Evolutionary conservation across 1,284 basidiomycete species (phyloP).

Genomic region (Irpex sp.): DNA sequence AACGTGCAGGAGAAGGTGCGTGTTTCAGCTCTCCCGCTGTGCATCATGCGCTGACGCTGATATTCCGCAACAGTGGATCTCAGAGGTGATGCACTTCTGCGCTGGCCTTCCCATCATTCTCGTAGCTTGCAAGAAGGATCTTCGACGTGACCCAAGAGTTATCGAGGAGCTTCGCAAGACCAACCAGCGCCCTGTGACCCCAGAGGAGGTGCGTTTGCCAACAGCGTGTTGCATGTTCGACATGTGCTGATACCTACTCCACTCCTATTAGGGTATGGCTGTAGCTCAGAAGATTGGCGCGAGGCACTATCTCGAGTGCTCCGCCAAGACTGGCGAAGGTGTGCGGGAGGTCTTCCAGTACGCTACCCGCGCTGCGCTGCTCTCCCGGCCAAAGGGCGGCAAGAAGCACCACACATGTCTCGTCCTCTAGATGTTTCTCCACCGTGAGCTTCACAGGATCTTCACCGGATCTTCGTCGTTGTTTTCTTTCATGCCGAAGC

Average conservation of each 20-base stretch:
- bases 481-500: not conserved
- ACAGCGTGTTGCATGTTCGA: not conserved
- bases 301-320: slow-evolving; percentile 72
- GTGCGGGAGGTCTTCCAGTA: slow-evolving; percentile 78
- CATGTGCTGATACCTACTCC: not conserved
- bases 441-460: not conserved
- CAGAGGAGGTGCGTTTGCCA: slow-evolving; percentile 41
- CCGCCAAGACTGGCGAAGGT: slow-evolving; percentile 68
- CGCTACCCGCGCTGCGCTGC: slow-evolving; percentile 64
- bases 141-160: slow-evolving; percentile 50
- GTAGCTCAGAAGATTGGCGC: slow-evolving; percentile 76
- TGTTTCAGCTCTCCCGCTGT: slow-evolving; percentile 9
- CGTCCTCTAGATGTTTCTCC: slow-evolving; percentile 39
- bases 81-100: slow-evolving; percentile 80
- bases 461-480: not conserved
- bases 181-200: slow-evolving; percentile 57
- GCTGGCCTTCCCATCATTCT: slow-evolving; percentile 71
- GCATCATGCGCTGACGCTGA: slow-evolving; percentile 3
- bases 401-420: slow-evolving; percentile 43
- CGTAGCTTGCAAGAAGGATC: slow-evolving; percentile 76
- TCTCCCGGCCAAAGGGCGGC: slow-evolving; percentile 34
- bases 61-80: slow-evolving; percentile 60
- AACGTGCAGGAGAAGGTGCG: slow-evolving; percentile 79
- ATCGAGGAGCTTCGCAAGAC: slow-evolving; percentile 60
- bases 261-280: slow-evolving; percentile 51